Conservation (phyloP, 345 rosid species). For the Hypericum perforatum region DNA sequence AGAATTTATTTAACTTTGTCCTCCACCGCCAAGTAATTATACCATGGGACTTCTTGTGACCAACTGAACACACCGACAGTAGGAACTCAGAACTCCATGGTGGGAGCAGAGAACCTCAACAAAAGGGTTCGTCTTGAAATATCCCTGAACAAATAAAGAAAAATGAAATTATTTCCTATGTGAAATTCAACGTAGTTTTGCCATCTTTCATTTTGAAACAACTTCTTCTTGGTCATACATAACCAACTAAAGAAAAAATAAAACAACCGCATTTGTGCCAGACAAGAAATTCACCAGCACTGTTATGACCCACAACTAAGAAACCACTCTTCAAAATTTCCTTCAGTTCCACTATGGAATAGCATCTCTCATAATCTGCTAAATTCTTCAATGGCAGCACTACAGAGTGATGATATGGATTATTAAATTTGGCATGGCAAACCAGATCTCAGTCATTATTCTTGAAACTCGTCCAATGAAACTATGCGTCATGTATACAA, state of each 20-base stretch:
- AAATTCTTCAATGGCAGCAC: slow-evolving; percentile 46
- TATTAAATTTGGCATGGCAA: slow-evolving; percentile 1
- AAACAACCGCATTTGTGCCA: slow-evolving; percentile 40
- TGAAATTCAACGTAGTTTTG: no score
- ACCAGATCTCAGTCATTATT: background rate
- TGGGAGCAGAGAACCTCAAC: slow-evolving; percentile 49
- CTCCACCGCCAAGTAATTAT: slow-evolving; percentile 22
- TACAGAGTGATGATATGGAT: slow-evolving; percentile 29
- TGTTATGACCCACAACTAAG: slow-evolving; percentile 66
- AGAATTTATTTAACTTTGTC: slow-evolving; percentile 31
- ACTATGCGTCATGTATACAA: no score
- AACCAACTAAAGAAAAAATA: background rate
- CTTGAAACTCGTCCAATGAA: no score
- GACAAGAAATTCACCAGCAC: slow-evolving; percentile 62
- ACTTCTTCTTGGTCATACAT: no score
- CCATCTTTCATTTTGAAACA: no score
- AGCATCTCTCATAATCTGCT: slow-evolving; percentile 30
- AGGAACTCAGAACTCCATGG: slow-evolving; percentile 35
- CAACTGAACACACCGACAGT: slow-evolving; percentile 54
- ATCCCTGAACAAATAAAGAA: slow-evolving; percentile 44
- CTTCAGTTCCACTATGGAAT: slow-evolving; percentile 63
- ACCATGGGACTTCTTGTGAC: slow-evolving; percentile 30
- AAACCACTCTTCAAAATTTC: slow-evolving; percentile 48
- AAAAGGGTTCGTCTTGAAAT: slow-evolving; percentile 39
- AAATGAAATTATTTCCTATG: background rate